A percentile compares a stretch with the other conserved stretches of the same genome.
phyloP scores from a whole-genome alignment of 345 rosid species.

The Stellera chamaejasme region DNA sequence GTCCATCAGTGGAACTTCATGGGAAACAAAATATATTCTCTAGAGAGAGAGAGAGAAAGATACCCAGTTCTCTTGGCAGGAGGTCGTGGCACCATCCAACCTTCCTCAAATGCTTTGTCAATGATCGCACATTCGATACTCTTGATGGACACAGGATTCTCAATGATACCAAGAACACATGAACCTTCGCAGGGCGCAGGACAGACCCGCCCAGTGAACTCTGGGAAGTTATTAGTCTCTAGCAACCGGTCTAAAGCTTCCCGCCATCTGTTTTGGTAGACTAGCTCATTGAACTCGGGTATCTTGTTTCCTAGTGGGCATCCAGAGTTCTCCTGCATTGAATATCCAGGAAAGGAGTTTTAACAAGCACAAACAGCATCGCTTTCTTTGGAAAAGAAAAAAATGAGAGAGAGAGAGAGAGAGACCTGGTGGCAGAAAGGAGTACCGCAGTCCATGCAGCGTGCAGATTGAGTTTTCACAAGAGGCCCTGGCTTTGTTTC shows the following conservation, averaged over 20 bases:
- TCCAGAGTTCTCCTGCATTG: conserved; percentile 84
- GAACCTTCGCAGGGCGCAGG: conserved; percentile 99
- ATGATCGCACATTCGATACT: conserved; percentile 86
- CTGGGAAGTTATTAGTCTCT: conserved; percentile 98
- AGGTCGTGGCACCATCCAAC: conserved; percentile 97
- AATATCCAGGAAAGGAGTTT: background rate
- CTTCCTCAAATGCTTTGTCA: conserved; percentile 95
- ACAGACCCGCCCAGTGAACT: conserved; percentile 98
- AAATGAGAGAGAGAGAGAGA: conserved; percentile 1
- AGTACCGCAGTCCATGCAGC: conserved; percentile 99
- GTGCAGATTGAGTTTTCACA: conserved; percentile 88
- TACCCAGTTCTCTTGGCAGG: conserved; percentile 90
- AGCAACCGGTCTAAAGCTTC: conserved; percentile 95
- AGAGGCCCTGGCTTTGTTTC: conserved; percentile 77
- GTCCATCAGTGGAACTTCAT: background rate
- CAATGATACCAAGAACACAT: conserved; percentile 99
- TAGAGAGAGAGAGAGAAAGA: conserved; percentile 5
- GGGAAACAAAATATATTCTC: too few species aligned
- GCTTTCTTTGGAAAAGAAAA: background rate
- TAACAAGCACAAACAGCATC: background rate
- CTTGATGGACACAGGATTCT: conserved; percentile 97
- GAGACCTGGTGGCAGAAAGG: conserved; percentile 98
- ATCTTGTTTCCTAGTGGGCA: conserved; percentile 99
- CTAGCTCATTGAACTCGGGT: conserved; percentile 97
- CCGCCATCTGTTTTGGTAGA: conserved; percentile 96